Evolutionary conservation across 2,329 filamentous ascomycete genomes (phyloP).

Genomic region (Scolecobasidium constrictum): DNA sequence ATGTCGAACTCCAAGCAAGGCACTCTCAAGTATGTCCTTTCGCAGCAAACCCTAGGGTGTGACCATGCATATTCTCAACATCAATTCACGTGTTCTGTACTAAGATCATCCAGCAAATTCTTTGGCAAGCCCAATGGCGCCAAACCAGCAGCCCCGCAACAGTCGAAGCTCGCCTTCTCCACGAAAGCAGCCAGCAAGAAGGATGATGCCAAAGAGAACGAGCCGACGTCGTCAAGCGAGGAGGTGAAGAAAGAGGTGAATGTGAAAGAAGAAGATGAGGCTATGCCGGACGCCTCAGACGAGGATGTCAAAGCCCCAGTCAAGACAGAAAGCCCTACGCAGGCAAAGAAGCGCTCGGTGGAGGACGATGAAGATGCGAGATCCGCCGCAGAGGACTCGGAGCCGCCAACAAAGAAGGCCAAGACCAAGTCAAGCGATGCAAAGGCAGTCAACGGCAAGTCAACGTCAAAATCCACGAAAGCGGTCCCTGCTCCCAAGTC

Average conservation of each 20-base stretch:
- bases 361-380: neutral
- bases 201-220: conserved; percentile 8
- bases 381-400: neutral
- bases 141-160: conserved; percentile 52
- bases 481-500: neutral
- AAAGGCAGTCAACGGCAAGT: neutral
- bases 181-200: conserved; percentile 23
- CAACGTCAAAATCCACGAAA: conserved; percentile 17
- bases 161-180: conserved; percentile 70
- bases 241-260: neutral
- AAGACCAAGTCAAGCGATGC: conserved; percentile 2
- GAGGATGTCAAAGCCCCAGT: neutral
- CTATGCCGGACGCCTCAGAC: conserved; percentile 1
- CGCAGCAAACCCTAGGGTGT: conserved; percentile 69
- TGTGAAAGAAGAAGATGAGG: neutral
- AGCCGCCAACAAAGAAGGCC: conserved; percentile 10
- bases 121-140: conserved; percentile 58
- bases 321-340: neutral
- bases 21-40: conserved; percentile 78
- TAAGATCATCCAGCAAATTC: conserved; percentile 57
- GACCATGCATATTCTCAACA: conserved; percentile 18
- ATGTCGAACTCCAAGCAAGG: conserved; percentile 51
- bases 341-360: conserved; percentile 2
- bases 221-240: neutral
- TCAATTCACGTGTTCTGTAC: conserved; percentile 6